phyloP scores from a whole-genome alignment of 176 grass and related monocot species.

The Musa schizocarpa region DNA sequence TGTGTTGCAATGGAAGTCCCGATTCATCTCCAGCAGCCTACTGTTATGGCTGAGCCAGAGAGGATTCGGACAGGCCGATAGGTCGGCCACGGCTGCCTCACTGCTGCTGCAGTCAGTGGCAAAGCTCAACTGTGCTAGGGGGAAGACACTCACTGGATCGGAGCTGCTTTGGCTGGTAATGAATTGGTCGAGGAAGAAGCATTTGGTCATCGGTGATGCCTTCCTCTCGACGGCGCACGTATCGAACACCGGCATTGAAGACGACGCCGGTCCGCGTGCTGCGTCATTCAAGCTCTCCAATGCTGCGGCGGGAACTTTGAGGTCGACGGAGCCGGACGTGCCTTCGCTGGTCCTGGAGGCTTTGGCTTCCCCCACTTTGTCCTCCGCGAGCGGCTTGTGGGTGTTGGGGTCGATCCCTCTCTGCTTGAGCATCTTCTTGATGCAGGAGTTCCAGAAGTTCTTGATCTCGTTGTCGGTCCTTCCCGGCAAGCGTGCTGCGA shows the following conservation, averaged over 20 bases:
- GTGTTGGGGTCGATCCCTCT: slow-evolving; percentile 33
- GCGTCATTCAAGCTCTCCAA: background rate
- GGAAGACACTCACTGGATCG: background rate
- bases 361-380: background rate
- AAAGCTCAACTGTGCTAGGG: background rate
- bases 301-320: background rate
- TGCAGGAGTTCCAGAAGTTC: slow-evolving; percentile 33
- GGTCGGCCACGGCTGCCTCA: background rate
- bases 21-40: background rate
- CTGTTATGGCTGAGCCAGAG: slow-evolving; percentile 26
- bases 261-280: background rate
- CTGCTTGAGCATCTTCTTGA: slow-evolving; percentile 31
- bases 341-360: slow-evolving; percentile 6
- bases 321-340: background rate
- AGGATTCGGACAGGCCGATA: background rate
- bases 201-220: background rate
- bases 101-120: slow-evolving; percentile 14
- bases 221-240: background rate
- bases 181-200: background rate
- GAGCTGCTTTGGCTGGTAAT: background rate
- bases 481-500: slow-evolving; percentile 24
- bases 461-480: slow-evolving; percentile 36
- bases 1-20: slow-evolving; percentile 8
- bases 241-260: background rate
- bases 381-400: slow-evolving; percentile 25